These are phyloP conservation scores for Ogataea hybrid DNA, from an alignment of 1,139 yeast genomes.

Conservation along the genomic window DNA sequence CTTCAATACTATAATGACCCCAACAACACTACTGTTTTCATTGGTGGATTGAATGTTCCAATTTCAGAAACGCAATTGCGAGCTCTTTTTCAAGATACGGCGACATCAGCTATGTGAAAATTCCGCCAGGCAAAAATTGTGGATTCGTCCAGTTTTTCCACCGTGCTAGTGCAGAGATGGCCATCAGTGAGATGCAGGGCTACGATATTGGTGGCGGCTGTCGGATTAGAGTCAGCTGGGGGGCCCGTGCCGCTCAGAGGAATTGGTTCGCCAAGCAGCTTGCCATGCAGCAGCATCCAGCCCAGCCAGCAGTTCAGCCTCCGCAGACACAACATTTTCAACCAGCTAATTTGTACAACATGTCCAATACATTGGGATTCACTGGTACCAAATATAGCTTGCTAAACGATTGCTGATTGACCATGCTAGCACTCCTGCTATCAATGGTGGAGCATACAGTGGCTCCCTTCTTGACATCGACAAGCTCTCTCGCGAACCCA, in stretches of 20 bases:
- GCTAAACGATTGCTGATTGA: constrained; percentile 15
- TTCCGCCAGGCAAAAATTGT: constrained; percentile 69
- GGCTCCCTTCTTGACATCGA: constrained; percentile 15
- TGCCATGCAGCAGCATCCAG: constrained; percentile 26
- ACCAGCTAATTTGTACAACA: constrained; percentile 15
- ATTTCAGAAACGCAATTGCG: constrained; percentile 59
- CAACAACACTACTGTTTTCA: constrained; percentile 69
- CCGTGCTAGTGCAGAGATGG: constrained; percentile 68
- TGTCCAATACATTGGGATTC: constrained; percentile 16
- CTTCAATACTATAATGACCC: constrained; percentile 48
- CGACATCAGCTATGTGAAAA: constrained; percentile 59
- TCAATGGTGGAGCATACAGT: constrained; percentile 1
- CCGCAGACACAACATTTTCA: constrained; percentile 19
- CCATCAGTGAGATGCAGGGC: constrained; percentile 73
- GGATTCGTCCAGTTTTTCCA: constrained; percentile 67
- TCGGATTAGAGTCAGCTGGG: constrained; percentile 72
- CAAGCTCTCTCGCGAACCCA: constrained; percentile 22
- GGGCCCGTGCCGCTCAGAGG: constrained; percentile 40
- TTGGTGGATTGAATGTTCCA: constrained; percentile 61
- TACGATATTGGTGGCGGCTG: constrained; percentile 63
- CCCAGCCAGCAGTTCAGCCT: neutral
- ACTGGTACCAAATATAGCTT: constrained; percentile 16
- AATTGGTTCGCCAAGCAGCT: constrained; percentile 34
- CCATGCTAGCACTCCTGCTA: constrained; percentile 3
- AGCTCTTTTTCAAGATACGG: constrained; percentile 64